Base-by-base conservation (phyloP, 768 basidiomycete species). In the Hortiboletus campestris region DNA sequence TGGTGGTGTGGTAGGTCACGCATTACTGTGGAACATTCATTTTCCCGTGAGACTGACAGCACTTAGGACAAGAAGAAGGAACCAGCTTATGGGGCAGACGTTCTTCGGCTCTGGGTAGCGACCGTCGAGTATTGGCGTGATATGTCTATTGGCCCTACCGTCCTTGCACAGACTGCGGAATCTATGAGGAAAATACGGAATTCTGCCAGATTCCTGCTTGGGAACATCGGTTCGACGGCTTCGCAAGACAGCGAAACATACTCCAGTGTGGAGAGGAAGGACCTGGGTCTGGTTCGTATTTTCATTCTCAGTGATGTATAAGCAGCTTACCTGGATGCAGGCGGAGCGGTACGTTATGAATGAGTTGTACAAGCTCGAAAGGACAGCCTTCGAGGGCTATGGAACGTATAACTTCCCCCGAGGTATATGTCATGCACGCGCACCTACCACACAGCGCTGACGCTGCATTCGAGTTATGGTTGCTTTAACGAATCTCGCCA, bases 71-170 rank as follows among this genome's bases (percentile, higher is more conserved):
- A 78, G 67, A 87, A 84, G 64, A 85, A 80, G 57, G 76, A 89
- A 46, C 89, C 92, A 0, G 86, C 83, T 0, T 91, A 93, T 69
- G 95, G 96, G 2, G 79, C 90, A 9, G 95, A 98, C 64, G 81
- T 88, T 2, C 79, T 98, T 32, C 82, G 96, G 8, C 75, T 96
- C 8, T 99, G 96, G 96, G 89, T 83, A 11, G 95, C 94, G 3
- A 88, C 90, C 0, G 87, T 91, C 22, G 94, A 97, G 62, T 96
- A 91, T 65, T 86, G 89, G 72, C 81, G 84, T 28, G 96, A 98
- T 70, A 90, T 91, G 74, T 83, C 89, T 7, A 86, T 98, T 49
- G 91, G 96, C 0, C 83, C 85, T 1, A 86, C 80, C 0, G 82
- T 90, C 16, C 78, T 98, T 28, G 75, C 83, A 0, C 89, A 94